A percentile compares a stretch with the other conserved stretches of the same genome.
These are phyloP conservation scores for Botryobasidium botryosum DNA, from an alignment of 768 basidiomycete genomes.

Conservation along the genomic window DNA sequence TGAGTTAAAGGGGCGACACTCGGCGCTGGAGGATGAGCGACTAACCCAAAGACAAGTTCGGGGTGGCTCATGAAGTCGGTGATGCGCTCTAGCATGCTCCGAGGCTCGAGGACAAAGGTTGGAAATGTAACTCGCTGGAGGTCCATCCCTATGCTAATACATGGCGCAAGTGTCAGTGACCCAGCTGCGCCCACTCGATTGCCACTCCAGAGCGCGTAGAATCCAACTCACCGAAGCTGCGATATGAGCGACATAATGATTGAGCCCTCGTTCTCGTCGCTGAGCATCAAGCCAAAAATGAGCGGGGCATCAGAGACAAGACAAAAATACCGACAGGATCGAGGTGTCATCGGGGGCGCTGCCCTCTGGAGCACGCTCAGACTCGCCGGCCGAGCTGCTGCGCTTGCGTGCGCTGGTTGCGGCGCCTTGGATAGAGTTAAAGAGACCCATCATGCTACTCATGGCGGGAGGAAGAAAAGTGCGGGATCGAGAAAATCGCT, in stretches of 20 bases:
- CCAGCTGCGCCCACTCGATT: neutral
- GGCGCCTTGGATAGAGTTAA: conserved; percentile 5
- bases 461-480: no score
- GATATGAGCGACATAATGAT: conserved; percentile 75
- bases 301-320: neutral
- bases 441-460: conserved; percentile 4
- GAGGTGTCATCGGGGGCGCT: conserved; percentile 10
- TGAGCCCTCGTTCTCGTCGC: conserved; percentile 88
- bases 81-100: conserved; percentile 95
- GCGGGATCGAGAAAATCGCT: no score
- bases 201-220: neutral
- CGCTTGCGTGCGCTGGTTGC: neutral
- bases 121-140: conserved; percentile 25
- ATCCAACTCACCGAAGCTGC: conserved; percentile 51
- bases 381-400: neutral
- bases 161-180: conserved; percentile 3
- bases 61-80: conserved; percentile 99
- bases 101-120: conserved; percentile 84
- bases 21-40: neutral
- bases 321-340: conserved; percentile 7
- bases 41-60: conserved; percentile 88
- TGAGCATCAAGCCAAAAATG: no score
- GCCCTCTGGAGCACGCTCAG: neutral
- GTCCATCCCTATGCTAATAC: conserved; percentile 85
- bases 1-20: neutral